Evolutionary conservation across 2,329 filamentous ascomycete species (phyloP), one percentile per base, ranked within the genome.

Genomic region (Zalaria sp.): DNA sequence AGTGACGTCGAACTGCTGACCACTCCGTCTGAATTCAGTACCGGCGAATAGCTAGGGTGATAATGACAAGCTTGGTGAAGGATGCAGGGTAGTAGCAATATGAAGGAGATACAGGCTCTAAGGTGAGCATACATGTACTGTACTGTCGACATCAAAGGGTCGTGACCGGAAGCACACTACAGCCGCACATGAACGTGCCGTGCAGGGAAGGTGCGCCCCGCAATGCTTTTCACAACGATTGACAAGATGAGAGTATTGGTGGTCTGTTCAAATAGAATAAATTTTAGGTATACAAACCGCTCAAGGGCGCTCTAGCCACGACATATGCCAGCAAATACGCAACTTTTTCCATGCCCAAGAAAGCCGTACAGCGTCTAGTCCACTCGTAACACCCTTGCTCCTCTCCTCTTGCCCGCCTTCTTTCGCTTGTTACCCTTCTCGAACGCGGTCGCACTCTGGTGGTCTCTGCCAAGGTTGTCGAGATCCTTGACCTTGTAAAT

Each of bases 401-500:
- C 83, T 57, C 75, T 76, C 64, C 79, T 79, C 71, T 83, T 88
- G 31, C 64, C 62, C 2, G 71, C 61, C 71, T 81, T 82, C 79
- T 84, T 88, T 75, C 83, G 86, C 75, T 87, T 88, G 63, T 81
- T 77, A 32, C 83, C 83, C 56, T 77, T 79, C 46, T 86, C 81
- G 57, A 89, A 89, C 5, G 79, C 74, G 27, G 68, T 65, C 1
- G 74, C 77, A 51, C 67, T 73, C 49, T 75, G 75, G 59, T 95
- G 89, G 55, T 94, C 86, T 60, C 91, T 79, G 42, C 87, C 89
- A 50, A 98, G 72, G 62, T 96, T 96, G 68, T 98, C 91, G 45
- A 95, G 79, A 55, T 94, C 88, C 71, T 98, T 98, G 67, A 98
- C 91, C 74, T 98, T 98, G 75, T 95, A 98, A 58, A 98, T 95